Evolutionary conservation across 2,329 filamentous ascomycete genomes (phyloP).

Genomic region (Coniochaeta sp.): DNA sequence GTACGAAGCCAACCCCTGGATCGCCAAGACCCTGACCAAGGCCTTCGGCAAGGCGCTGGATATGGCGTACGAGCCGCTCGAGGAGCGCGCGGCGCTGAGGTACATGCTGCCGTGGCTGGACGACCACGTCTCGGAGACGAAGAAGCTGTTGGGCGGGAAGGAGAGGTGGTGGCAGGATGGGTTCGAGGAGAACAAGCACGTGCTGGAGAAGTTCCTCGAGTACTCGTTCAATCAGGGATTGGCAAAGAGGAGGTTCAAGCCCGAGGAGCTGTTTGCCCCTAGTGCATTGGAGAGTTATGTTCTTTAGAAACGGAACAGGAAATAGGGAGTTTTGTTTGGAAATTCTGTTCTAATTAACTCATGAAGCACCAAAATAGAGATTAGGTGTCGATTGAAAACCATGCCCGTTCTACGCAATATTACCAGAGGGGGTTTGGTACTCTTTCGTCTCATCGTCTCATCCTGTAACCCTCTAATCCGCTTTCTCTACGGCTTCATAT

Average conservation of each 20-base stretch:
- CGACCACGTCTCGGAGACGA: not conserved
- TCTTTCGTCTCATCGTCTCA: too few relatives aligned
- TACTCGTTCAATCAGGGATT: constrained; percentile 1
- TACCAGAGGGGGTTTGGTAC: too few relatives aligned
- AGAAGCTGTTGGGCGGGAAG: constrained; percentile 1
- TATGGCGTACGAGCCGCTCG: not conserved
- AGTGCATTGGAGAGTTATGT: constrained; percentile 2
- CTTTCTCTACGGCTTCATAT: too few relatives aligned
- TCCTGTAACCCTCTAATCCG: not conserved
- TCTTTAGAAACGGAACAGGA: not conserved
- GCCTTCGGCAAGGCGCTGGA: not conserved
- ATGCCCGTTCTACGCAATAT: too few relatives aligned
- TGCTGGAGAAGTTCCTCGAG: constrained; percentile 3
- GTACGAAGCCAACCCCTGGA: constrained; percentile 1
- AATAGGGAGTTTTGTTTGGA: too few relatives aligned
- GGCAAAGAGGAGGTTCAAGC: constrained; percentile 2
- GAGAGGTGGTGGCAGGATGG: constrained; percentile 1
- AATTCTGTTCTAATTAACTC: not conserved
- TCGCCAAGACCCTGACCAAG: constrained; percentile 1
- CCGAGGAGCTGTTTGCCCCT: constrained; percentile 2
- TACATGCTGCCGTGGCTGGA: constrained; percentile 4
- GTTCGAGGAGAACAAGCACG: constrained; percentile 2
- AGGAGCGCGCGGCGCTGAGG: constrained; percentile 1
- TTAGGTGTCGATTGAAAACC: not conserved
- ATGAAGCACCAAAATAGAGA: not conserved